Conservation (phyloP, 2,329 filamentous ascomycete species). For the Paraphoma sp. region DNA sequence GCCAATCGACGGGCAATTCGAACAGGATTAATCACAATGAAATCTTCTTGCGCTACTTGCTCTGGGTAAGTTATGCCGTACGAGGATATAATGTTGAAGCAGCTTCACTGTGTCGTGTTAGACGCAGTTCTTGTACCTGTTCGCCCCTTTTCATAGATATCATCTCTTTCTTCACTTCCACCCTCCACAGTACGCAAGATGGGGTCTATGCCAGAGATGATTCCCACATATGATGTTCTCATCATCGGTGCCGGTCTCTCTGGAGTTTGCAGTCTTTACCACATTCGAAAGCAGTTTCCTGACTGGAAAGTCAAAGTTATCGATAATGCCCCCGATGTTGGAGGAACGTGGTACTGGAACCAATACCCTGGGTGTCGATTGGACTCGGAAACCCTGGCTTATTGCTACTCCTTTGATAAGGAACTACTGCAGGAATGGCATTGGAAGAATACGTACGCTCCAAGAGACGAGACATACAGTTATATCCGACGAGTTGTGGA, state of each 20-base stretch:
- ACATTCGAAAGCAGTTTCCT: constrained; percentile 32
- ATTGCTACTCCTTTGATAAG: constrained; percentile 50
- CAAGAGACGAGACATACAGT: constrained; percentile 32
- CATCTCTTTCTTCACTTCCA: background rate
- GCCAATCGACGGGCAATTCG: background rate
- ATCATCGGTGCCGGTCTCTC: constrained; percentile 42
- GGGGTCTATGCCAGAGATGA: background rate
- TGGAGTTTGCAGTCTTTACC: constrained; percentile 41
- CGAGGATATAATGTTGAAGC: background rate
- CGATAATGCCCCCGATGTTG: constrained; percentile 39
- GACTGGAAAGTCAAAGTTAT: constrained; percentile 27
- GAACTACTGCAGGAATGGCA: constrained; percentile 57
- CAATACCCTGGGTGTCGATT: constrained; percentile 43
- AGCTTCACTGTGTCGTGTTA: background rate
- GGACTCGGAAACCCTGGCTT: constrained; percentile 50
- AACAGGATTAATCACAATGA: background rate
- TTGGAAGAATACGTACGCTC: constrained; percentile 58
- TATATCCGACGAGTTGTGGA: constrained; percentile 38
- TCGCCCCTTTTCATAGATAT: background rate
- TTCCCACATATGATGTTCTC: constrained; percentile 18
- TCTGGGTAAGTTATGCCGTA: background rate
- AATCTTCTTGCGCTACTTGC: background rate
- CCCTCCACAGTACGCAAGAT: background rate
- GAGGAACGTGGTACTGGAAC: constrained; percentile 43
- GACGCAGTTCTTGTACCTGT: background rate